phyloP scores from a whole-genome alignment of 2,329 filamentous ascomycete species.

The Ilyonectria mors-panacis region DNA sequence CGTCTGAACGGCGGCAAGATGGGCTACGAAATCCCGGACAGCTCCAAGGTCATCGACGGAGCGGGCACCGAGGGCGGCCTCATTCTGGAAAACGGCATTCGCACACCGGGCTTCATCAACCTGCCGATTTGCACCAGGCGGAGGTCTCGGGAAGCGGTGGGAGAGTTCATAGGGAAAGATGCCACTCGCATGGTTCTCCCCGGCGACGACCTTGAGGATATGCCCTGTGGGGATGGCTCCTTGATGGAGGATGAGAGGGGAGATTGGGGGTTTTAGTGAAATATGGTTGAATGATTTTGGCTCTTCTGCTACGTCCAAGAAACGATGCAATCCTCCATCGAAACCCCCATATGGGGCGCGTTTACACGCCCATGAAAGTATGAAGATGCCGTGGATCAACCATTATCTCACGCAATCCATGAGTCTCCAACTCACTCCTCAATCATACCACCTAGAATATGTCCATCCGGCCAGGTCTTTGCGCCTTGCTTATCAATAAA shows the following conservation, averaged over 20 bases:
- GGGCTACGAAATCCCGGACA: not conserved
- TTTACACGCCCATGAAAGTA: not conserved
- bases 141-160: not conserved
- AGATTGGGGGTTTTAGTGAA: not conserved
- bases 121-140: conserved; percentile 3
- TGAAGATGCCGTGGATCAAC: not conserved
- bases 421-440: too few relatives aligned
- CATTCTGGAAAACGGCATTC: not conserved
- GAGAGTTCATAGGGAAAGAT: too few relatives aligned
- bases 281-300: not conserved
- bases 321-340: not conserved
- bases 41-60: not conserved
- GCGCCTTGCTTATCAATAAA: too few relatives aligned
- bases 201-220: not conserved
- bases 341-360: not conserved
- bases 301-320: not conserved
- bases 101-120: conserved; percentile 4
- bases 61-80: not conserved
- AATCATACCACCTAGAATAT: too few relatives aligned
- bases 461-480: too few relatives aligned
- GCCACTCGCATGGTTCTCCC: too few relatives aligned
- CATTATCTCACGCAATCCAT: not conserved
- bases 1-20: conserved; percentile 8
- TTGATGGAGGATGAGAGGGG: not conserved
- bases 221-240: not conserved